Evolutionary conservation across 345 rosid genomes (phyloP).

Genomic region (Eucalyptus fibrosa): DNA sequence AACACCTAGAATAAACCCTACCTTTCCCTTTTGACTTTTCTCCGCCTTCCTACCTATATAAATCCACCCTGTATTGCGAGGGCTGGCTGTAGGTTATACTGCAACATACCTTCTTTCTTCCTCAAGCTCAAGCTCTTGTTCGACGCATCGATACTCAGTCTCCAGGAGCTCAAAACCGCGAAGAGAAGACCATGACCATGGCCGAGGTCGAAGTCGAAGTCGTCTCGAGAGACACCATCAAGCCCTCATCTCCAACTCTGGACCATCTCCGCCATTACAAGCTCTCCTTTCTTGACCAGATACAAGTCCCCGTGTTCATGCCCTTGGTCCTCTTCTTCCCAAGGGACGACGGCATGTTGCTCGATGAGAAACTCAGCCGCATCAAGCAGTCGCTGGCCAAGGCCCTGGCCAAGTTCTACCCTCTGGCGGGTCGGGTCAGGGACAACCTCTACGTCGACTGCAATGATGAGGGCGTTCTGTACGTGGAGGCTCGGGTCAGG

Average conservation of each 20-base stretch:
- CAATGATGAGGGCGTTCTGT: constrained; percentile 13
- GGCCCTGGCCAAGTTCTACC: constrained; percentile 7
- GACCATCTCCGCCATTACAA: constrained; percentile 7
- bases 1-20: not conserved
- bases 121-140: not conserved
- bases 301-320: constrained; percentile 11
- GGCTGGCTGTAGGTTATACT: not conserved
- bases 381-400: constrained; percentile 6
- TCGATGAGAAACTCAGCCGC: not conserved
- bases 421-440: constrained; percentile 17
- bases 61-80: not conserved
- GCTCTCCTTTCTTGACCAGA: constrained; percentile 27
- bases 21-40: not conserved
- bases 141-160: not conserved
- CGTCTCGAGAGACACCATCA: constrained; percentile 6
- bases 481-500: constrained; percentile 8
- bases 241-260: constrained; percentile 27
- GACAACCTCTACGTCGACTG: constrained; percentile 11
- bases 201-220: constrained; percentile 7
- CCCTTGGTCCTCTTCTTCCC: constrained; percentile 22
- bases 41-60: not conserved
- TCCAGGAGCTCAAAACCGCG: not conserved
- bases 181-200: not conserved
- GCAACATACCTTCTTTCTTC: not conserved
- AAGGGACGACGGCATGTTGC: not conserved